A percentile compares a stretch with the other conserved stretches of the same genome.
phyloP scores from a whole-genome alignment of 169 alveolate species.

The Plasmodium chabaudi region DNA sequence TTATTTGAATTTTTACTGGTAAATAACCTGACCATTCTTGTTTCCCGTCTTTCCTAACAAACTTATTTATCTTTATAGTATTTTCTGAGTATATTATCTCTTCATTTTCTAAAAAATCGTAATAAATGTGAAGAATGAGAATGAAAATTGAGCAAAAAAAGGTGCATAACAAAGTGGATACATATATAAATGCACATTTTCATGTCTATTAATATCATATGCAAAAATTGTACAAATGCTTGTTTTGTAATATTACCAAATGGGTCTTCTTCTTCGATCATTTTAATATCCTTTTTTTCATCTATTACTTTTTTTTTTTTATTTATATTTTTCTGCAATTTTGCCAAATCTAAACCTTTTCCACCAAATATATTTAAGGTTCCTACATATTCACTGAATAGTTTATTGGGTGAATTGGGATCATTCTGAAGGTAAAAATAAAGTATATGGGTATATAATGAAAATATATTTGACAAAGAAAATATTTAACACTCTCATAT shows the following conservation, averaged over 20 bases:
- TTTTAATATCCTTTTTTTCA: slow-evolving; percentile 69
- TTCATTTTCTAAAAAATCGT: slow-evolving; percentile 30
- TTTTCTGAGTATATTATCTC: slow-evolving; percentile 57
- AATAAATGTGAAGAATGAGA: too few species aligned
- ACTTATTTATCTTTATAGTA: slow-evolving; percentile 56
- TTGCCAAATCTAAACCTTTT: slow-evolving; percentile 42
- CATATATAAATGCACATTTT: background rate
- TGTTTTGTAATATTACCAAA: slow-evolving; percentile 21
- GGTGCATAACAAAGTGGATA: background rate
- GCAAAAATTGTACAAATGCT: too few species aligned
- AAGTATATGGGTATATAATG: background rate
- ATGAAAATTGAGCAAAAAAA: background rate
- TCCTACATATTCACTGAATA: slow-evolving; percentile 48
- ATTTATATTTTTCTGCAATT: slow-evolving; percentile 33
- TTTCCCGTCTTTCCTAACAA: slow-evolving; percentile 45
- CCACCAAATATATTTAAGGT: slow-evolving; percentile 57
- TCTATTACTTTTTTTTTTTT: slow-evolving; percentile 44
- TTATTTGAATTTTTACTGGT: slow-evolving; percentile 70
- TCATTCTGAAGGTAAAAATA: slow-evolving; percentile 26
- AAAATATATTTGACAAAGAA: background rate
- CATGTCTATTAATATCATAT: background rate
- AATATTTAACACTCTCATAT: background rate
- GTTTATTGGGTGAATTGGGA: slow-evolving; percentile 49
- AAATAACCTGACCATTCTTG: slow-evolving; percentile 75
- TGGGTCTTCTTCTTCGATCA: slow-evolving; percentile 37